Evolutionary conservation across 495 filamentous ascomycete species (phyloP), one percentile per base, ranked within the genome.

Genomic region (Penicillium manginii): DNA sequence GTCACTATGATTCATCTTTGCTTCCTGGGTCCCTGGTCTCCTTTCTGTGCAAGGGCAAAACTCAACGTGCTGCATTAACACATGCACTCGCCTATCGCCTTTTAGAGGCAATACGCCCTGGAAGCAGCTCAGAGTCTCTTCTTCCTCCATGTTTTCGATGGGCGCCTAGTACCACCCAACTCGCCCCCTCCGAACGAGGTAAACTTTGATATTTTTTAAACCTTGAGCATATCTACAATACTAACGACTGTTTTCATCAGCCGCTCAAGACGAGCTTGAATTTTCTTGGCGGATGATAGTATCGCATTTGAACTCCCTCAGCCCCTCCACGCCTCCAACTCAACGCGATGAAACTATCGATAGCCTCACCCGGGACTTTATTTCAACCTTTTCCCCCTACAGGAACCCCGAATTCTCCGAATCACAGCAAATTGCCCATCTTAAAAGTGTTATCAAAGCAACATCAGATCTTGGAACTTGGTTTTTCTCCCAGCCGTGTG

Each of bases 271-370:
- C 33, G 42, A 48, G 11, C 32, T 55, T 47, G 19, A 61, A 15
- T 71, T 67, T 50, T 52, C 57, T 29, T 71, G 68, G 68, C 68
- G 71, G 42, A 67, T 73, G 54, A 55, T 71, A 29, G 64, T 63
- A 9, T 58, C 63, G 0, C 23, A 65, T 35, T 53, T 72, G 43
- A 49, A 64, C 42, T 1, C n/a, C 19, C 49, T n/a, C 35, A 22
- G 21, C 12, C 17, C 31, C 31, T 21, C 31, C 23, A 4, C 10
- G 42, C 6, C 17, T 18, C 1, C 48, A 39, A 33, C 42, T 54
- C n/a, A 5, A 52, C 18, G 54, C 35, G 4, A 61, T 67, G 9
- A 12, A 42, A 2, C 11, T 17, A 0, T 33, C 9, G 17, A n/a
- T 3, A 42, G 9, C 39, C 39, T 70, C 5, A 62, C 61, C 1